phyloP scores from a whole-genome alignment of 1,284 basidiomycete genomes.

The Ganoderma sinense region DNA sequence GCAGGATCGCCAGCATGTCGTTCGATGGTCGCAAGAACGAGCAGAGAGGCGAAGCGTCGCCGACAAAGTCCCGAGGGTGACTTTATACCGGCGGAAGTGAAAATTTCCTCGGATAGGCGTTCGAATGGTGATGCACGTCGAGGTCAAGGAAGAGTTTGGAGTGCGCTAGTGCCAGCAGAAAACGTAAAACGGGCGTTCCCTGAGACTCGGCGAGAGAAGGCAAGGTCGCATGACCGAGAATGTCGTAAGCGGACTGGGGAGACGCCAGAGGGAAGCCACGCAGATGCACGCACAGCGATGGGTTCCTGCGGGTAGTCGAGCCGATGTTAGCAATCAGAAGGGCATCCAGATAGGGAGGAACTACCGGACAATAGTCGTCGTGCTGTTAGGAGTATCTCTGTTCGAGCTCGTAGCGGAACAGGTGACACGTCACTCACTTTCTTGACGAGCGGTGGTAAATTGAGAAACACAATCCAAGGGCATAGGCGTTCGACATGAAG shows the following conservation, averaged over 20 bases:
- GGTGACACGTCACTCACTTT: not conserved
- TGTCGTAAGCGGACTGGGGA: not conserved
- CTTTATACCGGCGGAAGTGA: conserved; percentile 24
- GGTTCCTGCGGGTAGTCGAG: not conserved
- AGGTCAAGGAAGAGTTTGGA: not conserved
- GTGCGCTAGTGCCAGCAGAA: not conserved
- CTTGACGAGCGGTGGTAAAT: not conserved
- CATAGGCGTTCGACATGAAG: not conserved
- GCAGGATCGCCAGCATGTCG: conserved; percentile 21
- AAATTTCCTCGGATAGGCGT: not conserved
- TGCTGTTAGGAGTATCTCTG: not conserved
- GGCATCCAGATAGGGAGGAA: not conserved
- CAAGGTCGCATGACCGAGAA: conserved; percentile 3
- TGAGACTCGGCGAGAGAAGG: not conserved
- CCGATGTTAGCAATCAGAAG: not conserved
- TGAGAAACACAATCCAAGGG: not conserved
- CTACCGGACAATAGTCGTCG: not conserved
- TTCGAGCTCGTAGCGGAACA: not conserved
- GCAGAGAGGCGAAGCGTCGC: conserved; percentile 22
- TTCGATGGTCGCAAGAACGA: conserved; percentile 2
- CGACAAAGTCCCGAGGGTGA: conserved; percentile 23
- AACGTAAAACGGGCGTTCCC: not conserved
- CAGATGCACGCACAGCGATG: not conserved
- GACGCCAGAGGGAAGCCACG: not conserved
- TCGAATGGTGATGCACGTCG: not conserved